Conservation (phyloP, 108 stramenopile species). For the Fistulifera solaris region DNA sequence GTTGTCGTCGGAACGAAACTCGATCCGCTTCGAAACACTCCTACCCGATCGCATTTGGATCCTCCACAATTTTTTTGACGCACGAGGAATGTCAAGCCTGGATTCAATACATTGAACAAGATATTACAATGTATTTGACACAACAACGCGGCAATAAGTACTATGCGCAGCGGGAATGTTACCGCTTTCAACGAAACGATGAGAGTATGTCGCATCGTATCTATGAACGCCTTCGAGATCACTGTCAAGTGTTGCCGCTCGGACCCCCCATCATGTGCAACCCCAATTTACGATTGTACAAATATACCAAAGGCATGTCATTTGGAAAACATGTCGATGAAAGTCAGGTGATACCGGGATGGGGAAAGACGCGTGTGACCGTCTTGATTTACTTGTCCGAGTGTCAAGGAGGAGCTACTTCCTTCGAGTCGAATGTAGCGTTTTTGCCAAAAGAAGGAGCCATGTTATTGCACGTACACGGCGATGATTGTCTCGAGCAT, state of each 20-base stretch:
- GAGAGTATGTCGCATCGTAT: slow-evolving; percentile 31
- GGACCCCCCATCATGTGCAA: slow-evolving; percentile 58
- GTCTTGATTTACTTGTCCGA: slow-evolving; percentile 74
- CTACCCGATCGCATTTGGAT: slow-evolving; percentile 16
- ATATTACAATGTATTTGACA: slow-evolving; percentile 34
- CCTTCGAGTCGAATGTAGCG: slow-evolving; percentile 50
- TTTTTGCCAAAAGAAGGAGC: slow-evolving; percentile 60
- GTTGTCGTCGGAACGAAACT: too few relatives aligned
- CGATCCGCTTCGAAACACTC: slow-evolving; percentile 8
- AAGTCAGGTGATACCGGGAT: slow-evolving; percentile 24
- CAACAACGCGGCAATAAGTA: slow-evolving; percentile 52
- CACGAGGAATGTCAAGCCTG: slow-evolving; percentile 69
- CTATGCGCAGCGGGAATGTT: slow-evolving; percentile 76
- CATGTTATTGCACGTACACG: slow-evolving; percentile 79
- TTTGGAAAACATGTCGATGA: slow-evolving; percentile 87
- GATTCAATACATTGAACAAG: slow-evolving; percentile 61
- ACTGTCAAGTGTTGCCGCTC: slow-evolving; percentile 13
- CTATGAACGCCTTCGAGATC: slow-evolving; percentile 4
- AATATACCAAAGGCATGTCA: slow-evolving; percentile 64
- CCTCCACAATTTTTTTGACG: slow-evolving; percentile 34
- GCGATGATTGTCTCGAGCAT: slow-evolving; percentile 78
- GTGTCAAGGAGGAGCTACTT: slow-evolving; percentile 63
- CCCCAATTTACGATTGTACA: slow-evolving; percentile 81
- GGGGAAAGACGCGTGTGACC: slow-evolving; percentile 66
- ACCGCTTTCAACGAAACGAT: slow-evolving; percentile 38